Conservation (phyloP, 2,329 filamentous ascomycete species). For the Colletotrichum cordylinicola region DNA sequence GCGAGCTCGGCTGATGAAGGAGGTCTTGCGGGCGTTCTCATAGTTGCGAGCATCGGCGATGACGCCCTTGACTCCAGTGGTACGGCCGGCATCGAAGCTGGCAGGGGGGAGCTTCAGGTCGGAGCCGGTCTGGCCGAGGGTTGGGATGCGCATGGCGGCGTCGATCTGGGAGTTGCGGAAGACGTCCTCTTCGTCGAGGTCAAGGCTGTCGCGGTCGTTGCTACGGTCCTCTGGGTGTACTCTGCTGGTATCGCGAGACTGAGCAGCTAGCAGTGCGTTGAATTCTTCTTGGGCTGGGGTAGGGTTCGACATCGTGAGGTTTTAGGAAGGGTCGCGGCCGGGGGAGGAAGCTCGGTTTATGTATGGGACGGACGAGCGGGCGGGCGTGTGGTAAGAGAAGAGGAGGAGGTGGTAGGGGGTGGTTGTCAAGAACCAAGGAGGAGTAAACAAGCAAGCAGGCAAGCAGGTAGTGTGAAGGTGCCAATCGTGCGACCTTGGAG, state of each 20-base stretch:
- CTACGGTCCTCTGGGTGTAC: constrained; percentile 66
- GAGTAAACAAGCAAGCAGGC: constrained; percentile 16
- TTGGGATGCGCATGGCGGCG: constrained; percentile 69
- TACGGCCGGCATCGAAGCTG: constrained; percentile 70
- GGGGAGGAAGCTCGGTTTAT: constrained; percentile 36
- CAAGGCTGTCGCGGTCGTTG: constrained; percentile 46
- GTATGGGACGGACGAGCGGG: constrained; percentile 32
- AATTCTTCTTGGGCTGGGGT: constrained; percentile 73
- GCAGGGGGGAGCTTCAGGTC: constrained; percentile 66
- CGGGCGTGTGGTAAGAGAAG: constrained; percentile 6
- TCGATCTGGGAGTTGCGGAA: constrained; percentile 63
- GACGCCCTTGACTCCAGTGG: constrained; percentile 86
- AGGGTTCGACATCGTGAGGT: constrained; percentile 54
- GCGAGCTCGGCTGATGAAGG: constrained; percentile 58
- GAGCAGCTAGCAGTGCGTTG: constrained; percentile 65
- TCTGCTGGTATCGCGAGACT: constrained; percentile 46
- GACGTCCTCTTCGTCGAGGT: constrained; percentile 59
- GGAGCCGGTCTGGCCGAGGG: constrained; percentile 49
- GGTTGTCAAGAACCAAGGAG: not conserved
- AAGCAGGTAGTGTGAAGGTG: not conserved
- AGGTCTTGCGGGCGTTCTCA: constrained; percentile 67
- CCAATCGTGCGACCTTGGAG: constrained; percentile 15
- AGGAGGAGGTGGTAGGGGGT: constrained; percentile 2
- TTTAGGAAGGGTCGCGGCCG: constrained; percentile 20
- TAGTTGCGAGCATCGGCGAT: constrained; percentile 84